These are phyloP conservation scores for Trichoderma breve DNA, from an alignment of 2,329 filamentous ascomycete species.

Conservation along the genomic window DNA sequence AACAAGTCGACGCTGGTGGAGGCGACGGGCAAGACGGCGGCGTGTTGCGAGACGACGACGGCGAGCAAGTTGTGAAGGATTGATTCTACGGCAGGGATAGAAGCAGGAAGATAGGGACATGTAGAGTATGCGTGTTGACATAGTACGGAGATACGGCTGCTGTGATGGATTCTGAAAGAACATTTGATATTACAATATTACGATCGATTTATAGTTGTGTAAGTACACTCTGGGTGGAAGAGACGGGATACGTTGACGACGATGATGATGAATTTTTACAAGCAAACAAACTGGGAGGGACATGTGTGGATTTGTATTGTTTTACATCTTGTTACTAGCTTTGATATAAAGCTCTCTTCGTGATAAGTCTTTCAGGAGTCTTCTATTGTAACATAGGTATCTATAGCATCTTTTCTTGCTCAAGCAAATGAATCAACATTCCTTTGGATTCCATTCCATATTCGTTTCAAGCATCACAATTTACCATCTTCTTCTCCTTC, in stretches of 20 bases:
- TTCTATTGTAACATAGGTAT: background rate
- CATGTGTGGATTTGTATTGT: background rate
- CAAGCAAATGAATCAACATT: background rate
- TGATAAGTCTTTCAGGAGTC: background rate
- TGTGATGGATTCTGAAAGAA: background rate
- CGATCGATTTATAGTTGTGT: background rate
- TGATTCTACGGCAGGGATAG: background rate
- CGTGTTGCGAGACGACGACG: slow-evolving; percentile 26
- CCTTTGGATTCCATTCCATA: background rate
- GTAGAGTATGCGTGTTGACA: background rate
- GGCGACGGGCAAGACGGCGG: slow-evolving; percentile 23
- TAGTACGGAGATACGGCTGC: background rate
- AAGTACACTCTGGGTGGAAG: background rate
- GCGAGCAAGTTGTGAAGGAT: slow-evolving; percentile 15
- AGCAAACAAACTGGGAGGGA: background rate
- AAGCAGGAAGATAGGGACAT: slow-evolving; percentile 10
- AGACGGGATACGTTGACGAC: background rate
- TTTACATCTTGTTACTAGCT: background rate
- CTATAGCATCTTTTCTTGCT: background rate
- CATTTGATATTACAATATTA: background rate
- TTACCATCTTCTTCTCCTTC: background rate
- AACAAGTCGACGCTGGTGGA: slow-evolving; percentile 42
- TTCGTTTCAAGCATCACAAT: background rate
- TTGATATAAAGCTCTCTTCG: background rate
- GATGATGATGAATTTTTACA: too few relatives aligned